Percentiles rank a stretch among this genome's conserved stretches.
phyloP scores from a whole-genome alignment of 257 asterid species.

The Henckelia pumila region DNA sequence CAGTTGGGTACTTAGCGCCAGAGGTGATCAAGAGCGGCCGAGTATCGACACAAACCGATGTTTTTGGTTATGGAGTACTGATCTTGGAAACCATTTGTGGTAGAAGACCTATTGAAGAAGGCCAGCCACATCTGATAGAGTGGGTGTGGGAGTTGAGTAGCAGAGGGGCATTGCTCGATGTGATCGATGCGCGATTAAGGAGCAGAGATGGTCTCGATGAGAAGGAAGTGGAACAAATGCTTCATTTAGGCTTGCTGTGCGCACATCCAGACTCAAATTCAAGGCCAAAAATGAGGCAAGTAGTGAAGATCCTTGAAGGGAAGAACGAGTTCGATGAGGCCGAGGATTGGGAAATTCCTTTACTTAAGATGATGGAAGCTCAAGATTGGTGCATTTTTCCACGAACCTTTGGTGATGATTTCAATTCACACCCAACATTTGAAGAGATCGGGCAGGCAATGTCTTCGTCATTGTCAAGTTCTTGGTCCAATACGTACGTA shows the following conservation, averaged over 20 bases:
- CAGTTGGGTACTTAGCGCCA: conserved; percentile 59
- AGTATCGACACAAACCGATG: conserved; percentile 51
- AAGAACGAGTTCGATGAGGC: conserved; percentile 35
- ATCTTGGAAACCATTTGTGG: conserved; percentile 56
- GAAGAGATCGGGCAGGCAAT: conserved; percentile 39
- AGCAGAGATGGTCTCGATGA: conserved; percentile 31
- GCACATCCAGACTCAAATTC: conserved; percentile 40
- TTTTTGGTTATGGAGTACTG: conserved; percentile 47
- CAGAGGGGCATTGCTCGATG: conserved; percentile 36
- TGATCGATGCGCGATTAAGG: conserved; percentile 38
- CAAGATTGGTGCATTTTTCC: conserved; percentile 27
- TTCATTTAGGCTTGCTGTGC: conserved; percentile 58
- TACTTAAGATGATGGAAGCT: conserved; percentile 34
- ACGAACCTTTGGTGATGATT: conserved; percentile 18
- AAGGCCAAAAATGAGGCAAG: conserved; percentile 73
- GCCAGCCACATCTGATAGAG: conserved; percentile 41
- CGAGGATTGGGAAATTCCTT: conserved; percentile 36
- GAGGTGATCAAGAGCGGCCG: conserved; percentile 48
- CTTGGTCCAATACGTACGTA: conserved; percentile 38
- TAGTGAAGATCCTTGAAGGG: conserved; percentile 52
- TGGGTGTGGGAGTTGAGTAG: conserved; percentile 43
- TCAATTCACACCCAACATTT: conserved; percentile 41
- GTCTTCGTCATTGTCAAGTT: conserved; percentile 40
- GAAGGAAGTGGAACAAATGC: conserved; percentile 45
- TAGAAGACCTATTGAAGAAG: conserved; percentile 51